Conservation (phyloP, 768 basidiomycete species). For the Kwoniella europaea region DNA sequence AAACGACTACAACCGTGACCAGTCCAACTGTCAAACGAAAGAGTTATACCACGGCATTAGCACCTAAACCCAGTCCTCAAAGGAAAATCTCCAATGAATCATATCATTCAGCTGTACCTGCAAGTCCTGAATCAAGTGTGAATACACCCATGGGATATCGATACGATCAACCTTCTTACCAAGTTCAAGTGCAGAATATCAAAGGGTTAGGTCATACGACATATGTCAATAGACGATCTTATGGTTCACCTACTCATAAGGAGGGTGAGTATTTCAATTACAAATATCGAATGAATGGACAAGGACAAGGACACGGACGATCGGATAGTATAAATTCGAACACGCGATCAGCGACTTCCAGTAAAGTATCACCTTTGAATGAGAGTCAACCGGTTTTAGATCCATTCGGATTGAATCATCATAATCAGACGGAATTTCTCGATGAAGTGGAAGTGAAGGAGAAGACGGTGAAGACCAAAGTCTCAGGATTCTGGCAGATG, state of each 20-base stretch:
- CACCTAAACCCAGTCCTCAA: slow-evolving; percentile 27
- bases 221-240: slow-evolving; percentile 16
- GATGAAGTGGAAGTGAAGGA: background rate
- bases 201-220: slow-evolving; percentile 20
- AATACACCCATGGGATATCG: slow-evolving; percentile 3
- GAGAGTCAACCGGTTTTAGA: slow-evolving; percentile 8
- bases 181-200: background rate
- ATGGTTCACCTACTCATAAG: slow-evolving; percentile 5
- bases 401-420: slow-evolving; percentile 16
- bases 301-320: background rate
- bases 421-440: too few relatives aligned
- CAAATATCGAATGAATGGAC: background rate
- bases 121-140: background rate
- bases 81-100: slow-evolving; percentile 31
- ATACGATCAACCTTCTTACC: slow-evolving; percentile 2
- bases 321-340: slow-evolving; percentile 6
- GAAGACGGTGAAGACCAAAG: slow-evolving; percentile 7
- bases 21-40: slow-evolving; percentile 14
- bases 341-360: background rate
- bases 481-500: slow-evolving; percentile 18
- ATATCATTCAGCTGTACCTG: background rate
- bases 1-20: background rate
- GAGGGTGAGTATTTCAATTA: background rate
- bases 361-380: slow-evolving; percentile 2
- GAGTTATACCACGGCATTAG: slow-evolving; percentile 46